Base-by-base conservation (phyloP, 371 early-diverging fungal genomes). In the Umbelopsis sp. region DNA sequence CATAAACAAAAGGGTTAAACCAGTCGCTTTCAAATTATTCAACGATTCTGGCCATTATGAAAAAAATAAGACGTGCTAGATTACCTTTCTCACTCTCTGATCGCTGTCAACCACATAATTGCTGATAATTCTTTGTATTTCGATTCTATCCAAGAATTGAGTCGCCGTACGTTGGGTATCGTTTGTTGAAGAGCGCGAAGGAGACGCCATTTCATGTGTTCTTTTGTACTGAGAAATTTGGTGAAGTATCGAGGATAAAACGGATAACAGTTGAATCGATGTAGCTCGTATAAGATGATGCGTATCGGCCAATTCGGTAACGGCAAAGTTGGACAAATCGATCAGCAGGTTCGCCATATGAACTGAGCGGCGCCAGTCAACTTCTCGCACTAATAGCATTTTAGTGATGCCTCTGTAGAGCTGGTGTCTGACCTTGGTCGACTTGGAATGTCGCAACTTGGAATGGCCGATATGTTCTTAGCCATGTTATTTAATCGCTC, bases 101-200 rank as follows among this genome's bases (percentile, higher is more conserved):
- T 87, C 87, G 44, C 78, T 80, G 51, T 87, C 87, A 7, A 78
- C 74, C 10, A 81, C 83, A 69, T 84, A 86, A 48, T 81, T 80
- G 48, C 86, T 84, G 24, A 87, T 74, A 8, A 85, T 72, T n/a
- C 76, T 76, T 48, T 87, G 87, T 7, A 84, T 63, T 57, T 80
- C 70, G 63, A 74, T 72, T 24, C 72, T 68, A 29, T 74, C 65
- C 63, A 74, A 65, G 41, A 57, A 3, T 14, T 57, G 14, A 32
- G 25, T 18, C 6, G 48, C 48, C 7, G 48, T 48, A n/a, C 20
- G 48, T 7, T 16, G 48, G 18, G 16, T 3, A 48, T 48, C 48
- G 6, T n/a, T 16, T 1, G 48, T 48, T 1, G 4, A 16, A 1
- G 16, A n/a, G 5, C 18, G 29, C 35, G 22, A 18, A 35, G 29